These are phyloP conservation scores for Kwoniella dendrophila DNA, from an alignment of 768 basidiomycete species.

Conservation along the genomic window DNA sequence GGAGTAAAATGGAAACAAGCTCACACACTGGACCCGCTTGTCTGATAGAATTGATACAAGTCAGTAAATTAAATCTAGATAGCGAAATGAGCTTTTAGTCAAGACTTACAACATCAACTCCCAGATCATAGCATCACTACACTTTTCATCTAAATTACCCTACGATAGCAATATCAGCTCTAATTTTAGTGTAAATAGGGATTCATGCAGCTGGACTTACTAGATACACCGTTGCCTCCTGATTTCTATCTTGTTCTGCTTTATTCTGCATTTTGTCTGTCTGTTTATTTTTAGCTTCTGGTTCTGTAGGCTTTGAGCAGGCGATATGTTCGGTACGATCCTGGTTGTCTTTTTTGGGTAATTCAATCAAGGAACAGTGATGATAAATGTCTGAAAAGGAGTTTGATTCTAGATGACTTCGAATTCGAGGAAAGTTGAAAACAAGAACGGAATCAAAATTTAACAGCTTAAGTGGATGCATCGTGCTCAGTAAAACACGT, in stretches of 20 bases:
- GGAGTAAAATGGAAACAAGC: slow-evolving; percentile 58
- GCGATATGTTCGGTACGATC: too few species aligned
- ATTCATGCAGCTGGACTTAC: slow-evolving; percentile 56
- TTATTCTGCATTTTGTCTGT: slow-evolving; percentile 41
- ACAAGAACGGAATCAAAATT: not conserved
- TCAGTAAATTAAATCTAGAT: not conserved
- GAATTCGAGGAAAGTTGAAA: too few species aligned
- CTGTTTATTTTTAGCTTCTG: too few species aligned
- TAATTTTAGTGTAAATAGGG: not conserved
- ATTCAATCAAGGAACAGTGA: not conserved
- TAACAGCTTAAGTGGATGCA: too few species aligned
- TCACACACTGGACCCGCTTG: slow-evolving; percentile 97
- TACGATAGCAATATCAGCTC: slow-evolving; percentile 49
- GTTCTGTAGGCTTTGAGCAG: too few species aligned
- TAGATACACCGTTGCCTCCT: slow-evolving; percentile 86
- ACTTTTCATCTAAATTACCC: slow-evolving; percentile 97
- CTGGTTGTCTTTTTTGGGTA: too few species aligned
- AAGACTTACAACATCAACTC: slow-evolving; percentile 78
- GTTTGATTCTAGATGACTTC: too few species aligned
- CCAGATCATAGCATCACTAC: slow-evolving; percentile 91
- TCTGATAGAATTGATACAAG: slow-evolving; percentile 23
- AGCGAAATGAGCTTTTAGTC: not conserved
- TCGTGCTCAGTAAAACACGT: too few species aligned
- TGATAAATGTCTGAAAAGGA: too few species aligned
- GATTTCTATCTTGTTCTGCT: slow-evolving; percentile 74